Percentiles rank a stretch among this genome's conserved stretches.
These are phyloP conservation scores for Metschnikowia picachoensis DNA, from an alignment of 805 yeast species.

Conservation along the genomic window DNA sequence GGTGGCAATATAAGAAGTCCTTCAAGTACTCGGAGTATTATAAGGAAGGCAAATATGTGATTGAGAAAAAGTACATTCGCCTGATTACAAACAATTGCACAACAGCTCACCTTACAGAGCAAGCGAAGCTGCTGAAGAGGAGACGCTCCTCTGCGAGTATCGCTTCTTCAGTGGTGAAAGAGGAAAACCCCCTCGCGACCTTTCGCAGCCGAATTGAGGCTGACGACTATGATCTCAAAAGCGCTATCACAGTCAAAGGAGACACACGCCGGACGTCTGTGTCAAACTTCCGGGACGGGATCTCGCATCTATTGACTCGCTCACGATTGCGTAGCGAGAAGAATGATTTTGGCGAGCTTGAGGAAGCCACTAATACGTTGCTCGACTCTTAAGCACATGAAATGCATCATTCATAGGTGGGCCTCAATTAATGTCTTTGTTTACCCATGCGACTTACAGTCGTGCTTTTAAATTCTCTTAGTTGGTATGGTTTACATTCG, in stretches of 20 bases:
- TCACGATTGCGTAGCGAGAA: conserved; percentile 8
- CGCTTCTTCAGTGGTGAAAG: conserved; percentile 6
- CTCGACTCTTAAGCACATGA: conserved; percentile 12
- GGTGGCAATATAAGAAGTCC: conserved; percentile 42
- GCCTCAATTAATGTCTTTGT: background rate
- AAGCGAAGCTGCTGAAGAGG: conserved; percentile 27
- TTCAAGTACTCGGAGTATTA: conserved; percentile 33
- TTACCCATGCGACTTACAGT: background rate
- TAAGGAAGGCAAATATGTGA: conserved; percentile 44
- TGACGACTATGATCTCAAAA: conserved; percentile 2
- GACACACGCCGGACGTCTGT: conserved; percentile 1
- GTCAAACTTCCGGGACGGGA: conserved; percentile 9
- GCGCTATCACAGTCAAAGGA: background rate
- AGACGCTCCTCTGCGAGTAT: conserved; percentile 20
- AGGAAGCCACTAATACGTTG: conserved; percentile 13
- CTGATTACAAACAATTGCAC: conserved; percentile 34
- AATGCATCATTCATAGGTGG: background rate
- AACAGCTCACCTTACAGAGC: conserved; percentile 29
- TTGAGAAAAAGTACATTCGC: conserved; percentile 35
- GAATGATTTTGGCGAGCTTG: conserved; percentile 16
- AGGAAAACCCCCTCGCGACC: conserved; percentile 2
- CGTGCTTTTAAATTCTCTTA: background rate
- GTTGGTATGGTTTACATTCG: conserved; percentile 1
- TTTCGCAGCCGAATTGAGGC: conserved; percentile 10
- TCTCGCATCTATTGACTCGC: conserved; percentile 4